Conservation (phyloP, 768 basidiomycete species). For the Naematelia aurantialba region DNA sequence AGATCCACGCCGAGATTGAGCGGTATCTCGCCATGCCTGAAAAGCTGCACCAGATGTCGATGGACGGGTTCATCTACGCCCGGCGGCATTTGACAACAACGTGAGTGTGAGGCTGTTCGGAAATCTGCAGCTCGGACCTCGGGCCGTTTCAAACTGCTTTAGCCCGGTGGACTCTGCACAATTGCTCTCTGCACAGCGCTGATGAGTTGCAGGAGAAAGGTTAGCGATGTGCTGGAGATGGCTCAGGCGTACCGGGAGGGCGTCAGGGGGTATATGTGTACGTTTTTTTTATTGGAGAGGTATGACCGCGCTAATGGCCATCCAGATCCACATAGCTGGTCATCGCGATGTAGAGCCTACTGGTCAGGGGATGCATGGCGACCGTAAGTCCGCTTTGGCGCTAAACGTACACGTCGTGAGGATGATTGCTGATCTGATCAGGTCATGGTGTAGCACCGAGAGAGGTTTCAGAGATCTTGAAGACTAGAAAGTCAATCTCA, state of each 20-base stretch:
- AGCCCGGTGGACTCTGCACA: no score
- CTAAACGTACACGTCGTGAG: no score
- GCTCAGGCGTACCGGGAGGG: slow-evolving; percentile 29
- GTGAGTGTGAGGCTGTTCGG: slow-evolving; percentile 15
- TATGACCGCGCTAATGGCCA: not conserved
- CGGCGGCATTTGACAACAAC: slow-evolving; percentile 43
- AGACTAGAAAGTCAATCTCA: not conserved
- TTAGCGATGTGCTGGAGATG: slow-evolving; percentile 24
- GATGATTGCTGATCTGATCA: not conserved
- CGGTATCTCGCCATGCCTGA: slow-evolving; percentile 33
- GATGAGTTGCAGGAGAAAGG: slow-evolving; percentile 9
- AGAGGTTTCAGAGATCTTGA: not conserved
- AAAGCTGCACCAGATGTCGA: slow-evolving; percentile 36
- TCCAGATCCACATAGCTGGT: slow-evolving; percentile 38
- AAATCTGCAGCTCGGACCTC: no score
- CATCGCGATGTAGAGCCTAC: slow-evolving; percentile 39
- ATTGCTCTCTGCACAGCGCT: no score
- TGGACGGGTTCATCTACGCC: slow-evolving; percentile 44
- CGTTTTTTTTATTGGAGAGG: slow-evolving; percentile 5
- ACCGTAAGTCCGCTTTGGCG: slow-evolving; percentile 36
- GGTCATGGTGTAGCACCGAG: not conserved
- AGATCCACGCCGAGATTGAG: slow-evolving; percentile 32
- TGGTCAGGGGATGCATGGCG: slow-evolving; percentile 35
- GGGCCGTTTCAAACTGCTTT: no score
- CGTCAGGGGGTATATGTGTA: slow-evolving; percentile 37